Conservation (phyloP, 163 green algal species). For the Scenedesmus sp. region DNA sequence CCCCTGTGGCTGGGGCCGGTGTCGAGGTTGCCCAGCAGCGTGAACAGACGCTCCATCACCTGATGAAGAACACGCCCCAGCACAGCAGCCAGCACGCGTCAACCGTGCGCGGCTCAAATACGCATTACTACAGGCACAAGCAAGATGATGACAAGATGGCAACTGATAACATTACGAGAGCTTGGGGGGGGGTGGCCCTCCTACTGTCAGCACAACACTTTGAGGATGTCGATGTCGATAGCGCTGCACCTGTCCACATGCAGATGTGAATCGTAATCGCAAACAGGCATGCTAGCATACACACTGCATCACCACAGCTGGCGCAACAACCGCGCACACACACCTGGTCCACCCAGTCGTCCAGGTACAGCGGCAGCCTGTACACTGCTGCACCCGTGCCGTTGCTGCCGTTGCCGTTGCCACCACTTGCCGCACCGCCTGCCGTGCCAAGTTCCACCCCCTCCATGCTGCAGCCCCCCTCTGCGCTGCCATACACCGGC, state of each 20-base stretch:
- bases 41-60: conserved; percentile 81
- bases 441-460: not conserved
- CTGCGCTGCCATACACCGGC: not conserved
- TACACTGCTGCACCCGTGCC: not conserved
- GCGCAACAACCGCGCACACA: not conserved
- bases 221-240: no score
- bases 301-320: no score
- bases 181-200: no score
- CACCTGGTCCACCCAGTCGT: conserved; percentile 85
- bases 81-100: not conserved
- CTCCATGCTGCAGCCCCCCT: not conserved
- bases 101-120: no score
- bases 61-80: not conserved
- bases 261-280: no score
- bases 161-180: no score
- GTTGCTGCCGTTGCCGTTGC: not conserved
- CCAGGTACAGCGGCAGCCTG: conserved; percentile 75
- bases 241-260: no score
- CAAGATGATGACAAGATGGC: no score
- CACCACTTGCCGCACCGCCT: not conserved
- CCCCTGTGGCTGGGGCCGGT: conserved; percentile 49
- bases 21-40: conserved; percentile 83
- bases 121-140: no score
- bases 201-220: no score
- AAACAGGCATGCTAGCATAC: no score